Conservation (phyloP, 169 alveolate genomes). For the Theileria orientalis region DNA sequence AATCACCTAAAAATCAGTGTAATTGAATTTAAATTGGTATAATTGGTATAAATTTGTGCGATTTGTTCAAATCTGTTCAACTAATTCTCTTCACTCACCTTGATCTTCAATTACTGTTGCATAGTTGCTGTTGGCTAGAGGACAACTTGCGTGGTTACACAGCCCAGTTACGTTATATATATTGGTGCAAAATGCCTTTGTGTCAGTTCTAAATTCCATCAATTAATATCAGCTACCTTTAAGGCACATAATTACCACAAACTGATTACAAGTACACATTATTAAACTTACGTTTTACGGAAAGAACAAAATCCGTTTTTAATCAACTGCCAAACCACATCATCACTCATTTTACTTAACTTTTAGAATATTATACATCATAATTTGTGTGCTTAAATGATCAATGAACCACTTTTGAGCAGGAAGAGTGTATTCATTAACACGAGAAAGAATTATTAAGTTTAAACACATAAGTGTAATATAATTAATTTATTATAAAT, state of each 20-base stretch:
- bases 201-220: slow-evolving; percentile 43
- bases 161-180: slow-evolving; percentile 96
- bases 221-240: not conserved
- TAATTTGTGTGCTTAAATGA: too few species aligned
- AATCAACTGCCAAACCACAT: slow-evolving; percentile 63
- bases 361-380: not conserved
- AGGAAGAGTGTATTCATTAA: too few species aligned
- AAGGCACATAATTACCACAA: too few species aligned
- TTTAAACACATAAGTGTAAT: too few species aligned
- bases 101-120: slow-evolving; percentile 94
- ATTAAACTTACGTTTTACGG: slow-evolving; percentile 40
- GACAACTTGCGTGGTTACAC: slow-evolving; percentile 97
- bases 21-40: not conserved
- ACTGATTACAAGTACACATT: too few species aligned
- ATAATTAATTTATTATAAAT: too few species aligned
- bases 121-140: slow-evolving; percentile 95
- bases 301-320: slow-evolving; percentile 62
- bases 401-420: too few species aligned
- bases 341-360: slow-evolving; percentile 56
- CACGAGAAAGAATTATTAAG: too few species aligned
- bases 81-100: slow-evolving; percentile 70
- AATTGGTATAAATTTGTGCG: not conserved
- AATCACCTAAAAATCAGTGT: slow-evolving; percentile 82
- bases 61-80: not conserved
- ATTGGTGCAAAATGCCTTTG: slow-evolving; percentile 72